Evolutionary conservation across 495 filamentous ascomycete genomes (phyloP).

Genomic region (Neurospora sp.): DNA sequence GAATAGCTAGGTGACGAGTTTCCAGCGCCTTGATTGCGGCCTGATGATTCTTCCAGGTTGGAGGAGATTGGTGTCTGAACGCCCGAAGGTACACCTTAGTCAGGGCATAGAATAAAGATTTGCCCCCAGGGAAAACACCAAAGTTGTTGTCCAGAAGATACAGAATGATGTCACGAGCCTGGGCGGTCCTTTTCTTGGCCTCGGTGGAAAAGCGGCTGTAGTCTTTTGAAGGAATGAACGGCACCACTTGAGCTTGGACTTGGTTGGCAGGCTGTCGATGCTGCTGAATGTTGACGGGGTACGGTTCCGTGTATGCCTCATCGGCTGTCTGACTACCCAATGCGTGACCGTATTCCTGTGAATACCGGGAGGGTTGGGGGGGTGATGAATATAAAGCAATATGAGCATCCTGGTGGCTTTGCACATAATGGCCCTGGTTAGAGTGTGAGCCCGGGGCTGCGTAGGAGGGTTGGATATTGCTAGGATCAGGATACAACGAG

Average conservation of each 20-base stretch:
- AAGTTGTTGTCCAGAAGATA: constrained; percentile 57
- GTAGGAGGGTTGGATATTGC: not conserved
- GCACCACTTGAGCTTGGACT: not conserved
- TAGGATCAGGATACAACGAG: not conserved
- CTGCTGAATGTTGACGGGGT: not conserved
- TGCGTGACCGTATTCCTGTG: not conserved
- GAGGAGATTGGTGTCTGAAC: constrained; percentile 27
- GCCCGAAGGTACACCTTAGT: constrained; percentile 44
- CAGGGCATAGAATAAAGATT: constrained; percentile 67
- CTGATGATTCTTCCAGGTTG: constrained; percentile 29
- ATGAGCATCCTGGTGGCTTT: not conserved
- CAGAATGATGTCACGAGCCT: constrained; percentile 50
- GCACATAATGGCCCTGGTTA: not conserved
- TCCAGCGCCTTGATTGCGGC: constrained; percentile 36
- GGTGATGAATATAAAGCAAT: not conserved
- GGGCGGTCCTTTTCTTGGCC: constrained; percentile 19
- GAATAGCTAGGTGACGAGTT: constrained; percentile 9
- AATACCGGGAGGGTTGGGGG: not conserved
- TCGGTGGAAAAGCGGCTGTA: constrained; percentile 17
- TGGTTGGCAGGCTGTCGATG: not conserved
- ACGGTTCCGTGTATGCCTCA: not conserved
- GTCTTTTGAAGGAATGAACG: constrained; percentile 12
- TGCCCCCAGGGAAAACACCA: constrained; percentile 66
- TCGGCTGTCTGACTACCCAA: not conserved
- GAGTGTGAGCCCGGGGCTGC: not conserved